Conservation (phyloP, 306 rosid genomes). For the Acacia confusa region DNA sequence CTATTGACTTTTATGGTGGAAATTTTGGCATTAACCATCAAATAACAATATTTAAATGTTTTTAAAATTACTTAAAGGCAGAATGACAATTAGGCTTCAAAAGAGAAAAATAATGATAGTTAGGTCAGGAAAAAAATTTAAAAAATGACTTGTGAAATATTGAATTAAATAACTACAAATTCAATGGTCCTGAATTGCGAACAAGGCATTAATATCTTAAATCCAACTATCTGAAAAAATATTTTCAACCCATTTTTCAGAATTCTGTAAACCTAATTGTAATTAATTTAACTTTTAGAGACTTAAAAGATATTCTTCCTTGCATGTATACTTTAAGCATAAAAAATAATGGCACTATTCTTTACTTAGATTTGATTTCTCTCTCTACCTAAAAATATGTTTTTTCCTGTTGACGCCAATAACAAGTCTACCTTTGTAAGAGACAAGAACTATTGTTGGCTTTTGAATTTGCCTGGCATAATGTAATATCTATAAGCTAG, state of each 20-base stretch:
- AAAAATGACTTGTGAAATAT: neutral
- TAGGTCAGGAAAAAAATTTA: too few relatives aligned
- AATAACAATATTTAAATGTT: neutral
- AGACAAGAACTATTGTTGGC: conserved; percentile 23
- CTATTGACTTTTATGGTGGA: neutral
- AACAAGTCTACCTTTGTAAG: conserved; percentile 17
- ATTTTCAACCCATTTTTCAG: neutral
- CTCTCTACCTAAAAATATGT: neutral
- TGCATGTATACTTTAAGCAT: neutral
- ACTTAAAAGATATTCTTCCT: neutral
- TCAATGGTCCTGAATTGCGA: neutral
- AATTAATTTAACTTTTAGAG: too few relatives aligned
- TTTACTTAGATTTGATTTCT: neutral
- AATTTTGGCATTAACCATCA: neutral
- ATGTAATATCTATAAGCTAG: neutral
- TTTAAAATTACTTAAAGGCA: neutral
- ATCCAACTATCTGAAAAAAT: too few relatives aligned
- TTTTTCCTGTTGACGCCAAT: neutral
- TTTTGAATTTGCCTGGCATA: conserved; percentile 27
- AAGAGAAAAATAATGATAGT: too few relatives aligned
- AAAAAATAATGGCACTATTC: neutral
- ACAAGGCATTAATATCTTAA: neutral
- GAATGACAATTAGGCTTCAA: neutral
- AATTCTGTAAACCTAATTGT: too few relatives aligned
- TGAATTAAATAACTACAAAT: too few relatives aligned